Evolutionary conservation across 164 flowering plant species (phyloP), one percentile per base, ranked within the genome.

Genomic region (Magnolia kwangsiensis): DNA sequence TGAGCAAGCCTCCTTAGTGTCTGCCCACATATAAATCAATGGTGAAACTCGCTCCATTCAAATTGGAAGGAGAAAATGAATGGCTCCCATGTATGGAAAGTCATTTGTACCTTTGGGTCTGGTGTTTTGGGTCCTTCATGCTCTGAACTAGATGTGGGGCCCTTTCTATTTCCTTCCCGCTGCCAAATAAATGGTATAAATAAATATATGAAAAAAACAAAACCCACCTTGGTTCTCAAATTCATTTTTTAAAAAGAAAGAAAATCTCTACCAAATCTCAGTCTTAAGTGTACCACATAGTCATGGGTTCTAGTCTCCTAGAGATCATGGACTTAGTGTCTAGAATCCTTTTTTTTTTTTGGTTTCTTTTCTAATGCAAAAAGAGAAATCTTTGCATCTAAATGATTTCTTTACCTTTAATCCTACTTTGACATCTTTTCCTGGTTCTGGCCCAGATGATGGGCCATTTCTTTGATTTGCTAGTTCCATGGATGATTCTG

Each of bases 1-100:
- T 96, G 99, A 77, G 99, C 98, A 69, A 96, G 97, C 81, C 99
- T 90, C 86, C 99, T 91, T 79, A 96, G 74, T 73, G 98, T 93
- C 99, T 96, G 89, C 74, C 50, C 69, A 72, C 0, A 76, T 59
- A 67, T 37, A 50, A 61, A 67, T 59, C 20, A 72, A 10, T 5
- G 67, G 9, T 49, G 50, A 74, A 71, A 68, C 11, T 31, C 63
- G 6, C 20, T n/a, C 24, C n/a, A 77, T 64, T 37, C 18, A 55
- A 24, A 18, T 73, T 21, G 21, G 24, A 21, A n/a, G 8, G 24
- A 64, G 24, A 64, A 68, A 68, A 23, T 29, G 1, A 13, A 1
- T 68, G 16, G 5, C 71, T 29, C 29, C 61, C 61, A 9, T 37
- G 71, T 68, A 16, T 68, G 16, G 50, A 18, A 68, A 29, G 50